Percentiles rank a stretch among this genome's conserved stretches.
Evolutionary conservation across 1,284 basidiomycete genomes (phyloP).

Genomic region (Tilletia indica): DNA sequence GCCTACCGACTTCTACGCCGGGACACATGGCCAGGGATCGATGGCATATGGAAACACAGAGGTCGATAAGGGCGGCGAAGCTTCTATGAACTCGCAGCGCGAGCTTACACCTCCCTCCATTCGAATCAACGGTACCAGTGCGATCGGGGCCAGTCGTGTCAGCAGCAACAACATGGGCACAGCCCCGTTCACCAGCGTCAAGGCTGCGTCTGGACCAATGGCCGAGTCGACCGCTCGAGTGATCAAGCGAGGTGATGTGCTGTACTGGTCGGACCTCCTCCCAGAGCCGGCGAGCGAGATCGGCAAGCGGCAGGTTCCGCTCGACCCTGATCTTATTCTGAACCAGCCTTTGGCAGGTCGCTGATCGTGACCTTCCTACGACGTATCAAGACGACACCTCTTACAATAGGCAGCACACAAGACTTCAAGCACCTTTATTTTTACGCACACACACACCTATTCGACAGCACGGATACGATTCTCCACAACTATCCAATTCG

Average conservation of each 20-base stretch:
- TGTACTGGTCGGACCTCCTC: conserved; percentile 76
- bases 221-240: conserved; percentile 25
- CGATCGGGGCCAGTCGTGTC: too few relatives aligned
- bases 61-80: conserved; percentile 5
- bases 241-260: conserved; percentile 66
- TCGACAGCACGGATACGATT: not conserved
- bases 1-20: conserved; percentile 16
- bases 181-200: not conserved
- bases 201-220: not conserved
- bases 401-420: too few relatives aligned
- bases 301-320: conserved; percentile 63
- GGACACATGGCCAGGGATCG: not conserved
- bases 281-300: conserved; percentile 54
- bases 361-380: conserved; percentile 10
- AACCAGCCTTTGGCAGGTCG: conserved; percentile 38
- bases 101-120: not conserved
- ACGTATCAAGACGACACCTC: too few relatives aligned
- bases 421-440: too few relatives aligned
- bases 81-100: conserved; percentile 2
- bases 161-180: not conserved
- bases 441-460: not conserved
- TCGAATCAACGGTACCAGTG: not conserved
- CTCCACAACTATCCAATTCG: too few relatives aligned
- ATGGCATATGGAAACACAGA: not conserved
- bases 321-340: conserved; percentile 44